Evolutionary conservation across 441 rosid species (phyloP).

Genomic region (Croton laevigatus): DNA sequence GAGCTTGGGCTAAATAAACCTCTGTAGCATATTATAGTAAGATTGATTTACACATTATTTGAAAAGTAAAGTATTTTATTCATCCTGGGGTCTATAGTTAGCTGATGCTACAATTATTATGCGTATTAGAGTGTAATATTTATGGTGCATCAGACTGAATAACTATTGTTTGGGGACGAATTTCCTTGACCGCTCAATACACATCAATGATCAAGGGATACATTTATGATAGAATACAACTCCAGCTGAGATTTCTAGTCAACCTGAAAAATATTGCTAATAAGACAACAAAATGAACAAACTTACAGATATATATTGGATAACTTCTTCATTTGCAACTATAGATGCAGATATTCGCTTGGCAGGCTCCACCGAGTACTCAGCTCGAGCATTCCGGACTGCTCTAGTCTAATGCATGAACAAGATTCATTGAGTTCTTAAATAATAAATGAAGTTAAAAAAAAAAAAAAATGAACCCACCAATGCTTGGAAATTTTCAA

Average conservation of each 20-base stretch:
- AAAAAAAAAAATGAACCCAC: constrained; percentile 37
- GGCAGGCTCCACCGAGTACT: constrained; percentile 93
- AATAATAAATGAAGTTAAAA: background rate
- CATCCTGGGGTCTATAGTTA: background rate
- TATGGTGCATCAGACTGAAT: background rate
- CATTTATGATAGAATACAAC: background rate
- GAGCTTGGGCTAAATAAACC: background rate
- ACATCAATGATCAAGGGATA: constrained; percentile 2
- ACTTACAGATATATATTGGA: constrained; percentile 83
- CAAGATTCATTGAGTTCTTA: constrained; percentile 12
- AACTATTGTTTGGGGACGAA: background rate
- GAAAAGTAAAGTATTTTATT: too few species aligned
- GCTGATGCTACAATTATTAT: background rate
- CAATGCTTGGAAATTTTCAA: constrained; percentile 85
- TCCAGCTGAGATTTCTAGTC: background rate
- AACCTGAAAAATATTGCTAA: background rate
- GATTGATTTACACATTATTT: background rate
- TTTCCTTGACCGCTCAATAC: background rate
- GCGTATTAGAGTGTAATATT: background rate
- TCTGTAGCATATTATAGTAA: background rate
- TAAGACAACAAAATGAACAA: background rate
- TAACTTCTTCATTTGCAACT: constrained; percentile 78
- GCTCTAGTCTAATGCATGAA: constrained; percentile 62
- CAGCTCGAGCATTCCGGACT: constrained; percentile 91
- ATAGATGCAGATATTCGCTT: constrained; percentile 90